Evolutionary conservation across 1,284 basidiomycete species (phyloP), one percentile per base, ranked within the genome.

Genomic region (Amylostereum chailletii): DNA sequence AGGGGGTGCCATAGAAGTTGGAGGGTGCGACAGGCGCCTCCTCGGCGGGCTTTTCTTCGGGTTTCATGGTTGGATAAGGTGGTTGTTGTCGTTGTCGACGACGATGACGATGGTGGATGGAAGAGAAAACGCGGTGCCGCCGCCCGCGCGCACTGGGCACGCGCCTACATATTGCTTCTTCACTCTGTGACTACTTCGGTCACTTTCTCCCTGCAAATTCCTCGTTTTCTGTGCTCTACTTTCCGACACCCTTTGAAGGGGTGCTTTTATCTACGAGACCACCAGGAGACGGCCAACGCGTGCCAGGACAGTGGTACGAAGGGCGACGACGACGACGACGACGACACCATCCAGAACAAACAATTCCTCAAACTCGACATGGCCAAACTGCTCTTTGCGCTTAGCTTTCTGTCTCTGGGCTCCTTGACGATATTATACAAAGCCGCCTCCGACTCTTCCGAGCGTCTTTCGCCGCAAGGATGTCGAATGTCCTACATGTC

Each of bases 401-500:
- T 55, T 3, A 36, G 47, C n/a, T 54, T 53, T 6, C 11, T 55
- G 7, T 10, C 32, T 5, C 49, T 50, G 2, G 8, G 40, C 46
- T 43, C 30, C 31, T 32, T 55, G 2, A 4, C 19, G 19, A 19
- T 19, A 19, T 19, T 53, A n/a, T 58, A 48, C 33, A 48, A 39
- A 7, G 52, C 57, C 1, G 48, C 45, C 2, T 50, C 45, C n/a
- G 68, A 76, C 55, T 62, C 72, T 32, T 62, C 67, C 30, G 55
- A 62, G 33, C 66, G 62, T 44, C 63, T 86, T 45, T 87, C 85
- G 19, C 86, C 86, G 3, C 86, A 90, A 73, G 87, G 87, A 76
- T 99, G 95, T 68, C 83, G 90, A 48, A 99, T 99, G 95, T 93
- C 92, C 52, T 94, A 84, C 75, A 99, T 99, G 96, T 89, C 80